Conservation (phyloP, 371 early-diverging fungal species). For the Mortierella sp. region DNA sequence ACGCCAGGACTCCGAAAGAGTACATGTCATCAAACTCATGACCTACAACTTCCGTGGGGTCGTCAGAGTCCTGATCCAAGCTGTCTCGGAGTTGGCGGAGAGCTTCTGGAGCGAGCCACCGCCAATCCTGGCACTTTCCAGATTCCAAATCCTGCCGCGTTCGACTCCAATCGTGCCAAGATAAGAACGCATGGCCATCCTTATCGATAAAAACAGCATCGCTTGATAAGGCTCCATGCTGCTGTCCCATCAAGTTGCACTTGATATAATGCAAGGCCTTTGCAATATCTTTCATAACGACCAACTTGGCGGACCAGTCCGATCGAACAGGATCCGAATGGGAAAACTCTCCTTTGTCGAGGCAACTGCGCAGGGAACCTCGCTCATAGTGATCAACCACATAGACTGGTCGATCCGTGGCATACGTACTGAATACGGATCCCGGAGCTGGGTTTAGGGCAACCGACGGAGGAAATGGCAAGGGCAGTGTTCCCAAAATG, state of each 20-base stretch:
- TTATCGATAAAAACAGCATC: conserved; percentile 14
- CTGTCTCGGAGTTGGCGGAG: conserved; percentile 6
- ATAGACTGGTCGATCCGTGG: conserved; percentile 4
- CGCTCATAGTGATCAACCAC: conserved; percentile 23
- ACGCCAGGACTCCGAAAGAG: conserved; percentile 30
- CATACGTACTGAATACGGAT: conserved; percentile 4
- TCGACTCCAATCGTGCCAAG: conserved; percentile 15
- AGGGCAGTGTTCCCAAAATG: conserved; percentile 10
- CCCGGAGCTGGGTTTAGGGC: not conserved
- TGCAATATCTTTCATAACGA: conserved; percentile 25
- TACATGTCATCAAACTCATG: conserved; percentile 35
- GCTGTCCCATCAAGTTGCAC: conserved; percentile 18
- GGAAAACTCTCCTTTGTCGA: conserved; percentile 29
- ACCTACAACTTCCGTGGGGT: not conserved
- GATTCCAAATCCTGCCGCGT: conserved; percentile 10
- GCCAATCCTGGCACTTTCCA: conserved; percentile 10
- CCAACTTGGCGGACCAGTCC: conserved; percentile 10
- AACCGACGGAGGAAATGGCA: not conserved
- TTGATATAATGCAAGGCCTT: conserved; percentile 30
- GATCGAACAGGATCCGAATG: not conserved
- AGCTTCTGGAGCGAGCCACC: conserved; percentile 18
- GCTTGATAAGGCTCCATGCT: conserved; percentile 30
- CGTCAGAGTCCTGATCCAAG: not conserved
- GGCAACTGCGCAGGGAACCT: conserved; percentile 26
- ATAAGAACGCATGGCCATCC: conserved; percentile 22